Base-by-base conservation (phyloP, 2,329 filamentous ascomycete species). In the Xylaria hypoxylon region DNA sequence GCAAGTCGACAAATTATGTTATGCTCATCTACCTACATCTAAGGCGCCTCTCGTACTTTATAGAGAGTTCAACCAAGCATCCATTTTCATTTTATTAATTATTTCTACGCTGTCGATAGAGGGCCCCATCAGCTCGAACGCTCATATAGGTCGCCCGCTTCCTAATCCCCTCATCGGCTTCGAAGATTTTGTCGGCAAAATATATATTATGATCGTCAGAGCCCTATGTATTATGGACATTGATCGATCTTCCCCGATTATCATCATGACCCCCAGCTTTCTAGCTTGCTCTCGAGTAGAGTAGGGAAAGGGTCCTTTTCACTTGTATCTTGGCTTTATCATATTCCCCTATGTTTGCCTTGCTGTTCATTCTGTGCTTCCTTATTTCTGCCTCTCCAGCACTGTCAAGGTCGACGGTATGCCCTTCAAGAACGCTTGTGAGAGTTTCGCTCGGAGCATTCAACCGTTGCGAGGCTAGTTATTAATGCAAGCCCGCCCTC, bases 131-230 rank as follows among this genome's bases (percentile, higher is more conserved):
- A 26, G 22, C 28, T 26, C 15, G 33, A 40, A 28, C 22, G 22
- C 42, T 42, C 52, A 28, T 26, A 42, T 13, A 26, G 38, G 22
- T 33, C 35, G 22, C 33, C 40, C 33, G 48, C 22, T 42, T 22
- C 42, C 40, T 13, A 17, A 24, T 50, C 17, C 31, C 33, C 31
- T 24, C 38, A 15, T 31, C 28, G n/a, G 8, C 28, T 15, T 57
- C 51, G n/a, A 47, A 47, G 13, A 35, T 45, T 26, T 47, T 19
- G 45, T 38, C 22, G 47, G 31, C 38, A 53, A 35, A 40, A 40
- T 35, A 42, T 63, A 11, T 40, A 59, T 64, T 57, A 53, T 48
- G 50, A 67, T 64, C 42, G 31, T 45, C 60, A 15, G 26, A 33
- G 33, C 31, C 55, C 28, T 50, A 26, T 40, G 24, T 38, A 63